phyloP scores from a whole-genome alignment of 345 rosid species.

The Angophora floribunda region DNA sequence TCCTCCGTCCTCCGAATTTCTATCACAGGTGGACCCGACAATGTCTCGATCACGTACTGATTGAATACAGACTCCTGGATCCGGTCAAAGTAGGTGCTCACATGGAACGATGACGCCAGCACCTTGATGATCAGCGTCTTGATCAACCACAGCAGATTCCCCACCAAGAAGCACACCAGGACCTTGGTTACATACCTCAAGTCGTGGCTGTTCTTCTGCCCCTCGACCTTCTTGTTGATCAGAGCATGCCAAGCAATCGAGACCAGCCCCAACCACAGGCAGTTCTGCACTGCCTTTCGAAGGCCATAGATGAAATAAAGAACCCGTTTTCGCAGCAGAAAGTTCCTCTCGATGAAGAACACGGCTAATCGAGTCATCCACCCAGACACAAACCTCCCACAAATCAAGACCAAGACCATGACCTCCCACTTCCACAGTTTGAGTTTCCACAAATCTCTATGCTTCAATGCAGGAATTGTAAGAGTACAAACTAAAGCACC shows the following conservation, averaged over 20 bases:
- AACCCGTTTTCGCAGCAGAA: conserved; percentile 64
- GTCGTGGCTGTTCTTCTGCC: conserved; percentile 15
- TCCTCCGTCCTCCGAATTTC: conserved; percentile 39
- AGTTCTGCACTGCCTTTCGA: conserved; percentile 71
- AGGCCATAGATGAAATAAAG: conserved; percentile 86
- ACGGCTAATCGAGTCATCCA: conserved; percentile 67
- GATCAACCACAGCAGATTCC: conserved; percentile 63
- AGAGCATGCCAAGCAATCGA: conserved; percentile 70
- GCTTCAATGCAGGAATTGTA: conserved; percentile 17
- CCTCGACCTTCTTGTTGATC: conserved; percentile 54
- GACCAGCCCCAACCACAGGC: conserved; percentile 83
- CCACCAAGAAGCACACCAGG: conserved; percentile 61
- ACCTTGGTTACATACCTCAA: conserved; percentile 51
- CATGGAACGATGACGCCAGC: conserved; percentile 86
- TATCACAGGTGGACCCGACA: conserved; percentile 67
- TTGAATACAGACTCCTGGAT: conserved; percentile 81
- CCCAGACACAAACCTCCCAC: conserved; percentile 80
- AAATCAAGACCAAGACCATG: conserved; percentile 62
- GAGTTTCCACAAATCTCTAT: conserved; percentile 32
- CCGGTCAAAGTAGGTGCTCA: conserved; percentile 85
- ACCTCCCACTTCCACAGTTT: conserved; percentile 90
- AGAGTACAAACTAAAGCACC: conserved; percentile 53
- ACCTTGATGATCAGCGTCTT: conserved; percentile 84
- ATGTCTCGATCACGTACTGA: conserved; percentile 71
- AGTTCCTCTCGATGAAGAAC: conserved; percentile 64